These are phyloP conservation scores for Ustilago cynodontis DNA, from an alignment of 1,284 basidiomycete genomes.

Conservation along the genomic window DNA sequence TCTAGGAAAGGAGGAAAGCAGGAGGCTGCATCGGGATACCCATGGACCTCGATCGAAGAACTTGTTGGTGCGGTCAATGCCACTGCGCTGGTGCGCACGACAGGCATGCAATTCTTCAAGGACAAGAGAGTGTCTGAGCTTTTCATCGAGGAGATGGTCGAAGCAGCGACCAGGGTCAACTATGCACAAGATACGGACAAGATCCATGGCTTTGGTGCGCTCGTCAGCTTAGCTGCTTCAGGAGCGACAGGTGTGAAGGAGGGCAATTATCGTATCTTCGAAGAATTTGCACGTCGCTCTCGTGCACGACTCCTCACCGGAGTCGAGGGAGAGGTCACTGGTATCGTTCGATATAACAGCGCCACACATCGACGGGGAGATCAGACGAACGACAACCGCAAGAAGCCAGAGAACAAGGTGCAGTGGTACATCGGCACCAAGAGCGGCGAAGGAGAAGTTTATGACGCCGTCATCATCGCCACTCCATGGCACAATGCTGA, in stretches of 20 bases:
- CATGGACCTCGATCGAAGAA: slow-evolving; percentile 77
- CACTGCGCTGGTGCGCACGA: slow-evolving; percentile 53
- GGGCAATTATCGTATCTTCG: slow-evolving; percentile 89
- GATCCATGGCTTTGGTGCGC: slow-evolving; percentile 85
- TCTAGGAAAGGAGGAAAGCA: slow-evolving; percentile 17
- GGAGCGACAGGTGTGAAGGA: slow-evolving; percentile 79
- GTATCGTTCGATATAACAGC: slow-evolving; percentile 54
- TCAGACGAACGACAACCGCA: not conserved
- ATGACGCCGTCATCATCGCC: slow-evolving; percentile 65
- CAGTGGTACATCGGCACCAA: slow-evolving; percentile 65
- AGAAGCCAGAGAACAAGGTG: not conserved
- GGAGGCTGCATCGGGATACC: slow-evolving; percentile 49
- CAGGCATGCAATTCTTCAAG: slow-evolving; percentile 67
- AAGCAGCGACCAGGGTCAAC: slow-evolving; percentile 87
- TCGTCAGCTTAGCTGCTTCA: slow-evolving; percentile 79
- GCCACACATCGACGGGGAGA: not conserved
- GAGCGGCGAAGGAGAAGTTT: slow-evolving; percentile 59
- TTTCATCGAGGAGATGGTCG: slow-evolving; percentile 80
- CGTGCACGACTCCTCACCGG: slow-evolving; percentile 71
- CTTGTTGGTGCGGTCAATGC: slow-evolving; percentile 76
- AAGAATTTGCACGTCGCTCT: slow-evolving; percentile 80
- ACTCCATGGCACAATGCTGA: slow-evolving; percentile 65
- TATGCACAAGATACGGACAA: slow-evolving; percentile 79
- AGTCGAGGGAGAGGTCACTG: slow-evolving; percentile 61
- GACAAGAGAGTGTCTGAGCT: slow-evolving; percentile 51